Base-by-base conservation (phyloP, 345 rosid genomes). In the Eucalyptus regnans region DNA sequence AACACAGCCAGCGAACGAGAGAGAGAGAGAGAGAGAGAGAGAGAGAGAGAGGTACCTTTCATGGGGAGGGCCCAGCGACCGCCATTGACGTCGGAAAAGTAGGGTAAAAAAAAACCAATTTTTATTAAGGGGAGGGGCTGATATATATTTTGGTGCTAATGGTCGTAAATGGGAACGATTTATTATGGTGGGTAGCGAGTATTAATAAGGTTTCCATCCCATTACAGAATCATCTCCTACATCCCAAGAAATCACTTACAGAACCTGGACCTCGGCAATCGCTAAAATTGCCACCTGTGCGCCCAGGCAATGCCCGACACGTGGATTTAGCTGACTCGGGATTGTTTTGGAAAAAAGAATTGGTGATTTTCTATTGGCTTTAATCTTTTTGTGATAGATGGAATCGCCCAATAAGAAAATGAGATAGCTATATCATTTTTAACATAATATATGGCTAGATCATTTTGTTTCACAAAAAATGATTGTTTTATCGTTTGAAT, bases 61-160 rank as follows among this genome's bases (percentile, higher is more conserved):
- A 76, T 76, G 83, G 83, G 43, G 83, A 76, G 83, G 83, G 83
- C 83, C 83, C 83, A 76, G 48, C 83, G 83, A 76, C 83, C 48
- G 48, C 83, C 83, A 76, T 76, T 41, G 83, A 76, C 48, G 83
- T 76, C 48, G 83, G 83, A 76, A 76, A 76, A 76, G 83, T 41
- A 76, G 29, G 83, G 83, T 41, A 10, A 76, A 76, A 76, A 41
- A 41, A 76, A 31, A 37, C 10, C 14, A 20, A 17, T 20, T 76
- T 76, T 76, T 76, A 37, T 76, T 11, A 20, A 76, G 15, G 29
- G 23, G 4, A 25, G 23, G 23, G 48, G 8, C 83, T 76, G 83
- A 41, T 76, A 37, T 76, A 76, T 76, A 76, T 22, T 76, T 41
- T 41, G 3, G 83, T 76, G 83, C 83, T 41, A 76, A 76, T 41